phyloP scores from a whole-genome alignment of 1,139 yeast species.

The Ogataea hybrid region DNA sequence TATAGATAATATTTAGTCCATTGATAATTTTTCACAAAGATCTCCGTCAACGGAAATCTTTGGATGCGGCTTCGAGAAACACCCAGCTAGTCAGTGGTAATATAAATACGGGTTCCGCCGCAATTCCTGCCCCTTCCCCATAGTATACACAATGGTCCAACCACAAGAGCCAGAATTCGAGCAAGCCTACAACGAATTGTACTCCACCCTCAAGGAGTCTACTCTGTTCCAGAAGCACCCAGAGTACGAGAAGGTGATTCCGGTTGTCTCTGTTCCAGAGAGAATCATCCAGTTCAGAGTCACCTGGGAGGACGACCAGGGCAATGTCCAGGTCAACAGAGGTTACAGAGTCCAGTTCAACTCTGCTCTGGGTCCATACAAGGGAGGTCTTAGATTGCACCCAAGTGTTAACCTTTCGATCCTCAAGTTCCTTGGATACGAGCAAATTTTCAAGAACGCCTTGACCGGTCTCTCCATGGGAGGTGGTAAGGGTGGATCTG shows the following conservation, averaged over 20 bases:
- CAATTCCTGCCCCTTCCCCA: not conserved
- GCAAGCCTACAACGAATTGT: constrained; percentile 96
- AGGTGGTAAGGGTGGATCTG: constrained; percentile 99
- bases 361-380: constrained; percentile 98
- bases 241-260: constrained; percentile 83
- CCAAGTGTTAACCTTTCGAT: constrained; percentile 94
- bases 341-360: constrained; percentile 99
- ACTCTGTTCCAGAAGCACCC: constrained; percentile 88
- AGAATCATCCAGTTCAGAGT: constrained; percentile 96
- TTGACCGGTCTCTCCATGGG: constrained; percentile 97
- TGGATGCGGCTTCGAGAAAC: constrained; percentile 11
- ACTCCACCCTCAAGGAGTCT: constrained; percentile 85
- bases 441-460: constrained; percentile 98
- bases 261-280: constrained; percentile 93
- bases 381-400: constrained; percentile 98
- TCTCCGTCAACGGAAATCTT: constrained; percentile 7
- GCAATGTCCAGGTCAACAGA: constrained; percentile 88
- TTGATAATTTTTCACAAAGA: constrained; percentile 1
- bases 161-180: constrained; percentile 93
- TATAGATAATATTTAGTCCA: constrained; percentile 13
- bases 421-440: constrained; percentile 94
- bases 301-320: constrained; percentile 95
- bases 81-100: not conserved
- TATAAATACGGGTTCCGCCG: constrained; percentile 7
- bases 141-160: constrained; percentile 31